Percentiles rank a stretch among this genome's conserved stretches.
Conservation (phyloP, 2,329 filamentous ascomycete species). For the Eurotiales sp. region DNA sequence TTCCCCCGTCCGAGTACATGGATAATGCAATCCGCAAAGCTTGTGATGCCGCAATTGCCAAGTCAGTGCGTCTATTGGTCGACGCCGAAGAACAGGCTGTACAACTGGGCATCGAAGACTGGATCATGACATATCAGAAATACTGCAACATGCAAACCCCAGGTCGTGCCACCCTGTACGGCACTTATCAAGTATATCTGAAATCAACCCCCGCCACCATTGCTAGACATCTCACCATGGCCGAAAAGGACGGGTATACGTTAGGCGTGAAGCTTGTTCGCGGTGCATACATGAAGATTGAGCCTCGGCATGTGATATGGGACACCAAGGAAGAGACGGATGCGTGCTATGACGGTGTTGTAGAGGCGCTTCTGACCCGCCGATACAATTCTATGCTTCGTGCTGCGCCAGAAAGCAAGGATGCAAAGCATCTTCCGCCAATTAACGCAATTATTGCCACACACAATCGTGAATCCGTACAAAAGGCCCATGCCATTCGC, state of each 20-base stretch:
- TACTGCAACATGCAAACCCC: constrained; percentile 47
- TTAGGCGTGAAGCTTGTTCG: constrained; percentile 52
- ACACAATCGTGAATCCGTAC: constrained; percentile 55
- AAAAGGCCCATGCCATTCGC: constrained; percentile 47
- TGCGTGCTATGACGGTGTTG: constrained; percentile 54
- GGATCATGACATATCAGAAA: constrained; percentile 53
- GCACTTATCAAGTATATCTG: constrained; percentile 53
- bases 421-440: constrained; percentile 31
- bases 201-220: constrained; percentile 47
- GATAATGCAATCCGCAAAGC: constrained; percentile 42
- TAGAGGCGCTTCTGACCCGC: constrained; percentile 53
- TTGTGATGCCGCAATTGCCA: constrained; percentile 40
- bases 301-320: constrained; percentile 44
- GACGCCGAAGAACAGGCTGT: constrained; percentile 54
- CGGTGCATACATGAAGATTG: constrained; percentile 51
- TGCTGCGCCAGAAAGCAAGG: constrained; percentile 35
- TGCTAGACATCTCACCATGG: constrained; percentile 42
- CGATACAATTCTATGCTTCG: constrained; percentile 56
- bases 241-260: constrained; percentile 47
- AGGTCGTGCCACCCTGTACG: constrained; percentile 51
- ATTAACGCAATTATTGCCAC: constrained; percentile 57
- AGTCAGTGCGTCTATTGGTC: constrained; percentile 46
- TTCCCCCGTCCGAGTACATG: constrained; percentile 39
- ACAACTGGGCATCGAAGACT: constrained; percentile 50
- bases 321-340: constrained; percentile 48